phyloP scores from a whole-genome alignment of 2,329 filamentous ascomycete genomes.

The Ceratocystis alfenasii region DNA sequence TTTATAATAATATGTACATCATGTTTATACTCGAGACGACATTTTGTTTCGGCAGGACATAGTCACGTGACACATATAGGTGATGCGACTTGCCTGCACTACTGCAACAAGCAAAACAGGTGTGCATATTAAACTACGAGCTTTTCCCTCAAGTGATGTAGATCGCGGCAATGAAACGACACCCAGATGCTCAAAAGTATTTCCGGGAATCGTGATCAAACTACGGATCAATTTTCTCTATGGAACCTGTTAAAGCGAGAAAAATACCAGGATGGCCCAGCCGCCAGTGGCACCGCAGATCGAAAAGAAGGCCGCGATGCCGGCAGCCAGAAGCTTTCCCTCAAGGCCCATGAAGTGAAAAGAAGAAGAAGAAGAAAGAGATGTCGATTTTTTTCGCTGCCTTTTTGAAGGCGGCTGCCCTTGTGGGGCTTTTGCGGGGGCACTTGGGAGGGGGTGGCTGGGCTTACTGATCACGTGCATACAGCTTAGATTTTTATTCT shows the following conservation, averaged over 20 bases:
- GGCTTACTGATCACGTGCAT: background rate
- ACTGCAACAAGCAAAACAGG: background rate
- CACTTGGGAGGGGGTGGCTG: background rate
- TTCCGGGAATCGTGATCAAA: constrained; percentile 45
- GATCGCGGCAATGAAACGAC: constrained; percentile 48
- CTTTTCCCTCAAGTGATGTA: constrained; percentile 31
- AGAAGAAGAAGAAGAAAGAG: constrained; percentile 25
- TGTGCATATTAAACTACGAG: background rate
- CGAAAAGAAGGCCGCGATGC: constrained; percentile 26
- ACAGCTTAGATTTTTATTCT: background rate
- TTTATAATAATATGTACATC: background rate
- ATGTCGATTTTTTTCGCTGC: background rate
- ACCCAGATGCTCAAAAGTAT: constrained; percentile 34
- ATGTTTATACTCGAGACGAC: too few species aligned
- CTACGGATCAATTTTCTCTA: constrained; percentile 26
- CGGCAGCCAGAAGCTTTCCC: constrained; percentile 6
- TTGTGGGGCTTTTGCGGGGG: constrained; percentile 8
- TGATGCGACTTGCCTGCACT: too few species aligned
- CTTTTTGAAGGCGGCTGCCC: constrained; percentile 5
- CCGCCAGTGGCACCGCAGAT: constrained; percentile 24
- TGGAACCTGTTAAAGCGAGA: constrained; percentile 15
- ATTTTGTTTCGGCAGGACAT: background rate
- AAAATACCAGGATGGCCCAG: constrained; percentile 28
- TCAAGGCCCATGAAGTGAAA: constrained; percentile 27
- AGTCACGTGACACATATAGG: background rate